These are phyloP conservation scores for Debaryomyces tyrocola DNA, from an alignment of 805 yeast genomes.

Conservation along the genomic window DNA sequence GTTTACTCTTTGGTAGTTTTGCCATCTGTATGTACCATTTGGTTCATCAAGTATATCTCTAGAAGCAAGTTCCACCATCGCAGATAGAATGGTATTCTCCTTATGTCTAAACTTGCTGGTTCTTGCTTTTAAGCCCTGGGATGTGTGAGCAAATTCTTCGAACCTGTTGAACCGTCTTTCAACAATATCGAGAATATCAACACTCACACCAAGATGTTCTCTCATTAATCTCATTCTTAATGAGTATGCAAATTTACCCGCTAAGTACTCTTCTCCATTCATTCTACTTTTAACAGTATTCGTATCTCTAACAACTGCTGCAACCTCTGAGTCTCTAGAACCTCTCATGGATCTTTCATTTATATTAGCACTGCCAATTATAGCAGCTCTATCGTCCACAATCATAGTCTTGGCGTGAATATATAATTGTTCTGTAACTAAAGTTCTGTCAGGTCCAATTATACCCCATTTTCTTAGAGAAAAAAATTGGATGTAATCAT, in stretches of 20 bases:
- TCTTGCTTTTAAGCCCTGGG: constrained; percentile 44
- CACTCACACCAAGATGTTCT: constrained; percentile 94
- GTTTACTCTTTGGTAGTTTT: constrained; percentile 21
- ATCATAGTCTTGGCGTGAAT: constrained; percentile 91
- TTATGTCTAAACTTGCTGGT: constrained; percentile 39
- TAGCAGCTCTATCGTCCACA: constrained; percentile 90
- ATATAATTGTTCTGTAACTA: constrained; percentile 89
- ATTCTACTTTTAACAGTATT: constrained; percentile 67
- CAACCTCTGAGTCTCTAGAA: constrained; percentile 89
- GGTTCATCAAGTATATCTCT: constrained; percentile 58
- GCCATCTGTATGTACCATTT: constrained; percentile 52
- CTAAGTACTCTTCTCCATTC: constrained; percentile 81
- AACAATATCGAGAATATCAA: constrained; percentile 77
- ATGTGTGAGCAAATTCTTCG: constrained; percentile 44
- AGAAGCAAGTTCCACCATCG: constrained; percentile 74
- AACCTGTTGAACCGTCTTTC: constrained; percentile 65
- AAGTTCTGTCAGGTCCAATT: constrained; percentile 68
- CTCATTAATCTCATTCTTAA: constrained; percentile 90
- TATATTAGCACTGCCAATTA: constrained; percentile 96
- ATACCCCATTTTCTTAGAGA: constrained; percentile 95
- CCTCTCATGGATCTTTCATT: constrained; percentile 98
- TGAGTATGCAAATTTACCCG: constrained; percentile 86
- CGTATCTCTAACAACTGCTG: constrained; percentile 83
- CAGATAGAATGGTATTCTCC: constrained; percentile 46
- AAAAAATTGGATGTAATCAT: constrained; percentile 86